These are phyloP conservation scores for Blumeriella jaapii DNA, from an alignment of 2,329 filamentous ascomycete species.

Conservation along the genomic window DNA sequence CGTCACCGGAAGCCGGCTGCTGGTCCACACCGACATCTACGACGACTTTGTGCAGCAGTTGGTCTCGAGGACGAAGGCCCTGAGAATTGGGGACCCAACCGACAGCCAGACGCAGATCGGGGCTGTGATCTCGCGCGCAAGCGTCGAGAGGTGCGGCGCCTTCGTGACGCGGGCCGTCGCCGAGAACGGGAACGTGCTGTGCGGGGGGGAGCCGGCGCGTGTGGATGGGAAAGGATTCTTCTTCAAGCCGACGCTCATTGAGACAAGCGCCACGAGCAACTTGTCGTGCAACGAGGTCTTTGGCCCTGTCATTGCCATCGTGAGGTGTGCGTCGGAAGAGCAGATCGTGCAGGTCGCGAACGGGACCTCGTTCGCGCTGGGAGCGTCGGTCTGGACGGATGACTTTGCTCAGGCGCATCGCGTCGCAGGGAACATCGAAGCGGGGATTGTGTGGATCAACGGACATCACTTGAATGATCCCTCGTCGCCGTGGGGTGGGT, in stretches of 20 bases:
- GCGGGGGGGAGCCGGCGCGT: conserved; percentile 38
- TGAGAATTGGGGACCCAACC: conserved; percentile 42
- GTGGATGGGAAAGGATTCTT: conserved; percentile 53
- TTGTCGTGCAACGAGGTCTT: conserved; percentile 85
- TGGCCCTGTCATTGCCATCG: conserved; percentile 79
- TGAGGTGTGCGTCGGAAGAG: conserved; percentile 73
- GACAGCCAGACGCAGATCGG: conserved; percentile 43
- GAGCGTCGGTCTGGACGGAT: conserved; percentile 79
- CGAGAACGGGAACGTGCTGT: conserved; percentile 31
- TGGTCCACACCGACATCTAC: conserved; percentile 36
- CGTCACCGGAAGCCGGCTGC: conserved; percentile 41
- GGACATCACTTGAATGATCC: conserved; percentile 48
- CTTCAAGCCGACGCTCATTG: conserved; percentile 74
- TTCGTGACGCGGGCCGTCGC: conserved; percentile 22
- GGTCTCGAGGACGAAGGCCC: conserved; percentile 31
- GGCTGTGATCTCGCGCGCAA: conserved; percentile 53
- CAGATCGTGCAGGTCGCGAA: conserved; percentile 81
- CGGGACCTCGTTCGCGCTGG: conserved; percentile 68
- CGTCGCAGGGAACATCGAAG: conserved; percentile 58
- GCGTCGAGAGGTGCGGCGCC: conserved; percentile 40
- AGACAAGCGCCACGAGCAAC: conserved; percentile 72
- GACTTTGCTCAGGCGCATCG: conserved; percentile 47
- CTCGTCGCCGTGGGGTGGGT: conserved; percentile 42
- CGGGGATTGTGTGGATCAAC: conserved; percentile 78
- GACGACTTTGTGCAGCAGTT: conserved; percentile 27